phyloP scores from a whole-genome alignment of 176 grass and related monocot genomes.

The Ampelocalamus luodianensis region DNA sequence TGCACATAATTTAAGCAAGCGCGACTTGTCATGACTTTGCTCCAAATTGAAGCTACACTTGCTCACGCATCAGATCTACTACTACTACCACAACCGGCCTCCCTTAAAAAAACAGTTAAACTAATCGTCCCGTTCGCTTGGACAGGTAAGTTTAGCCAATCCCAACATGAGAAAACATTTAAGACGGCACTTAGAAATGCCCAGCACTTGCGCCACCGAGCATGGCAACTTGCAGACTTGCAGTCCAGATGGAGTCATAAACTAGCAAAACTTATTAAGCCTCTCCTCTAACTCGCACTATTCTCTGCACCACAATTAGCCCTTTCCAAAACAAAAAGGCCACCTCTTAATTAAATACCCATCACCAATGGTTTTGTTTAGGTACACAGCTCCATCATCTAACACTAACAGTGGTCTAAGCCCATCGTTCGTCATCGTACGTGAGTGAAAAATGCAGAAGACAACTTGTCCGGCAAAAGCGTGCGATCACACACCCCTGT shows the following conservation, averaged over 20 bases:
- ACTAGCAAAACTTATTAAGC: not conserved
- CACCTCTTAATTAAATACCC: not conserved
- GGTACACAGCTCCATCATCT: slow-evolving; percentile 5
- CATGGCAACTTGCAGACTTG: slow-evolving; percentile 22
- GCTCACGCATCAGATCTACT: slow-evolving; percentile 3
- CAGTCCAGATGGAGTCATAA: not conserved
- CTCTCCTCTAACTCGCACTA: slow-evolving; percentile 3
- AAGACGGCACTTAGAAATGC: not conserved
- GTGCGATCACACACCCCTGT: not conserved
- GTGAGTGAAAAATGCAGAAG: not conserved
- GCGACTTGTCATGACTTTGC: slow-evolving; percentile 4
- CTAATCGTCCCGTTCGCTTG: not conserved
- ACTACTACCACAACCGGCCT: not conserved
- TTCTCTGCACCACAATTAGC: not conserved
- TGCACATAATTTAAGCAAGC: not conserved
- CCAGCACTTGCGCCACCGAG: slow-evolving; percentile 4
- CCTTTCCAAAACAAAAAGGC: not conserved
- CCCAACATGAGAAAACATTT: not conserved
- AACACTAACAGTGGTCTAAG: not conserved
- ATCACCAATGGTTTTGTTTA: not conserved
- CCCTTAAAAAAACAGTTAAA: not conserved
- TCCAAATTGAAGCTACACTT: not conserved
- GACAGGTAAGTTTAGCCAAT: not conserved
- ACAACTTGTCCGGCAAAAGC: slow-evolving; percentile 8
- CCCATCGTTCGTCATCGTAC: not conserved